Evolutionary conservation across 495 filamentous ascomycete genomes (phyloP).

Genomic region (Ascodesmis nigricans): DNA sequence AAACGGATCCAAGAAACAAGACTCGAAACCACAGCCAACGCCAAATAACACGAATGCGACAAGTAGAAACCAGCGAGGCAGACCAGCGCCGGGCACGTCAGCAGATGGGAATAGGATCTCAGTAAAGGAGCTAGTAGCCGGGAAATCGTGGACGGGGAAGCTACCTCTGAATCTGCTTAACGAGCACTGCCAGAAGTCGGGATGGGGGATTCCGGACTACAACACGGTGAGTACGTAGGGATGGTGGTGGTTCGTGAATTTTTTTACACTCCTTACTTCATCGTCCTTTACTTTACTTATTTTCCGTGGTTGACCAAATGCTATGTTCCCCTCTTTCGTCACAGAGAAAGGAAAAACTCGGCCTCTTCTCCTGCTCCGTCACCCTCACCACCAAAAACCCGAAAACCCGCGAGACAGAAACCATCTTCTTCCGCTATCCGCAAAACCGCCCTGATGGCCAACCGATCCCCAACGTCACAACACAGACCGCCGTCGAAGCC

Average conservation of each 20-base stretch:
- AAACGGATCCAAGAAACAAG: too few species aligned
- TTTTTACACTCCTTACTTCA: too few species aligned
- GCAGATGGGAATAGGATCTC: constrained; percentile 1
- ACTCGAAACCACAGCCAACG: too few species aligned
- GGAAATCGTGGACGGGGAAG: constrained; percentile 93
- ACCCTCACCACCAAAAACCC: constrained; percentile 54
- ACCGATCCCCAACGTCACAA: constrained; percentile 44
- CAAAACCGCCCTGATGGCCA: constrained; percentile 48
- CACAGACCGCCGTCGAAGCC: constrained; percentile 65
- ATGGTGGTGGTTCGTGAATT: too few species aligned
- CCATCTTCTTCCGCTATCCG: constrained; percentile 36
- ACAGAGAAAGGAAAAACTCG: constrained; percentile 23
- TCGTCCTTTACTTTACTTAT: background rate
- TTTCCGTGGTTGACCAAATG: background rate
- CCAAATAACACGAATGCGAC: too few species aligned
- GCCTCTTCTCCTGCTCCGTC: constrained; percentile 57
- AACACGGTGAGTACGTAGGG: constrained; percentile 40
- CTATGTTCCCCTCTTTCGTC: background rate
- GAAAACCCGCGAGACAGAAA: constrained; percentile 56
- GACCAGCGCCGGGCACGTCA: too few species aligned
- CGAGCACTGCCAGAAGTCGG: constrained; percentile 86
- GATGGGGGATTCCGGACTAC: constrained; percentile 89
- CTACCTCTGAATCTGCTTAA: constrained; percentile 77
- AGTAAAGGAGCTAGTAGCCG: constrained; percentile 45
- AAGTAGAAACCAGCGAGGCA: too few species aligned